These are phyloP conservation scores for Panaeolus papilionaceus DNA, from an alignment of 768 basidiomycete genomes.

Conservation along the genomic window DNA sequence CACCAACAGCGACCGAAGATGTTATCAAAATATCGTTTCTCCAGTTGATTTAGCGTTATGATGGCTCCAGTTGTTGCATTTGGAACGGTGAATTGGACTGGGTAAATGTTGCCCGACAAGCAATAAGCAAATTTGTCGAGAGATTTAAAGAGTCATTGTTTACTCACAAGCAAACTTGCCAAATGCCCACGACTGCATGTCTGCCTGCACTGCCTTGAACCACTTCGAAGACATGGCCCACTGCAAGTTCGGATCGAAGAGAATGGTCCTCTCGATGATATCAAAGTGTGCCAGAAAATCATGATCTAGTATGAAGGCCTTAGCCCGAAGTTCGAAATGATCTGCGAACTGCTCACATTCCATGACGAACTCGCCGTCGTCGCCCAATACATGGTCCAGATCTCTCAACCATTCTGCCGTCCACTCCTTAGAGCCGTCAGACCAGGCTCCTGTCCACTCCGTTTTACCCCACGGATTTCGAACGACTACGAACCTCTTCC, in stretches of 20 bases:
- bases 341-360: slow-evolving; percentile 36
- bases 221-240: slow-evolving; percentile 52
- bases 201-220: slow-evolving; percentile 41
- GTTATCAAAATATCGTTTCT: slow-evolving; percentile 48
- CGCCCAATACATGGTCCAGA: slow-evolving; percentile 44
- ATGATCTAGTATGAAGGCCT: slow-evolving; percentile 28
- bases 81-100: slow-evolving; percentile 33
- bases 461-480: slow-evolving; percentile 53
- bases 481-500: slow-evolving; percentile 49
- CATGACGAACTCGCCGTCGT: slow-evolving; percentile 54
- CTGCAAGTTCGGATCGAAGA: slow-evolving; percentile 41
- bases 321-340: neutral
- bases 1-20: slow-evolving; percentile 42
- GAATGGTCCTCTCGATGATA: slow-evolving; percentile 41
- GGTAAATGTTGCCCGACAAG: neutral
- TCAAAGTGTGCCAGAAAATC: slow-evolving; percentile 48
- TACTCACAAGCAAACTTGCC: slow-evolving; percentile 54
- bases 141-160: neutral
- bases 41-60: slow-evolving; percentile 50
- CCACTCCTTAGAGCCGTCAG: slow-evolving; percentile 53
- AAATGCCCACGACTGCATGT: slow-evolving; percentile 47
- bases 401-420: slow-evolving; percentile 45
- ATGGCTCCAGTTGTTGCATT: slow-evolving; percentile 39
- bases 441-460: slow-evolving; percentile 52
- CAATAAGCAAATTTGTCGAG: neutral